Base-by-base conservation (phyloP, 345 rosid species). In the Populus ilicifolia region DNA sequence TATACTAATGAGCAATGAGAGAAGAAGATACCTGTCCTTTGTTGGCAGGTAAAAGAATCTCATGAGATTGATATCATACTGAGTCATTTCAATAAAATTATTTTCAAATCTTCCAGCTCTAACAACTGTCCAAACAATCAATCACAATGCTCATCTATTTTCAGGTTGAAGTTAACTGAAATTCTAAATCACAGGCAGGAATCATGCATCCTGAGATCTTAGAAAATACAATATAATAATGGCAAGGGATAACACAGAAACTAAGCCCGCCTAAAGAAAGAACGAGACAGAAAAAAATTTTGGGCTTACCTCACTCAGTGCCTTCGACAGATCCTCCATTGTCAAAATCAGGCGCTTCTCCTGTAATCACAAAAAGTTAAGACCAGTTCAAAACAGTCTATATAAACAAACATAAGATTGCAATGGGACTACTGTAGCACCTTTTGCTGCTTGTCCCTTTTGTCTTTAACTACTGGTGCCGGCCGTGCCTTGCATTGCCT, bases 401-500 rank as follows among this genome's bases (percentile, higher is more conserved):
- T 13, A 6, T 25, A 59, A 2, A 64, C 5, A 20, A 27, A 69
- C 8, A 69, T 8, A 64, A 69, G 35, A 59, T 11, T 44, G n/a
- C 21, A 48, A 36, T 12, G 18, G 69, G 70, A 36, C 5, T 44
- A 41, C 8, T 17, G 5, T 23, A 73, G 68, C 70, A 95, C 98
- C 97, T 95, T 95, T 83, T 92, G 98, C 88, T 89, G 97, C 87
- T 93, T 95, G 4, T 91, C 93, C 76, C 89, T 85, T 85, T 95
- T 95, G 88, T 95, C 99, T 89, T 93, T 95, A 50, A 91, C 93
- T 23, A 93, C 86, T 33, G 97, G 73, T 70, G 92, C 77, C 78
- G 86, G 98, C 78, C 99, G 90, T 76, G 99, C 99, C 89, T 88
- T 92, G 90, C 97, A 95, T 65, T 93, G 97, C 90, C 97, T 93